These are phyloP conservation scores for Chamaenerion angustifolium DNA, from an alignment of 345 rosid genomes.

Conservation along the genomic window DNA sequence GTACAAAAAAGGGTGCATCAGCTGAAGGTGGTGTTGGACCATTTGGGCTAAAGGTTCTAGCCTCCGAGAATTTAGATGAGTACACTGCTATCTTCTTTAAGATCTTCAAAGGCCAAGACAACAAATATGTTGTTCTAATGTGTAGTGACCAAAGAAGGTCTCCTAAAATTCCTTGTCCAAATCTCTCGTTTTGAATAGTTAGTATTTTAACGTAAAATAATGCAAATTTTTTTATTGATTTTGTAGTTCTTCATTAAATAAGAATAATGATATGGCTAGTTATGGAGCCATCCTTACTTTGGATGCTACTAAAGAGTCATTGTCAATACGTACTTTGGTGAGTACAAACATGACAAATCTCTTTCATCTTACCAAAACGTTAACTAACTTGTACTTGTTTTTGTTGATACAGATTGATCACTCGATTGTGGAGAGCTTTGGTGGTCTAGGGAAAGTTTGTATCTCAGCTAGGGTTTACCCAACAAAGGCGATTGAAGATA, in stretches of 20 bases:
- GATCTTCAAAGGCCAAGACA: slow-evolving; percentile 34
- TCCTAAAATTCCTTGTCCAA: no score
- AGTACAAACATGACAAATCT: no score
- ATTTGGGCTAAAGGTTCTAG: slow-evolving; percentile 57
- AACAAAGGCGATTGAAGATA: slow-evolving; percentile 24
- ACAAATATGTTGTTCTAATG: slow-evolving; percentile 45
- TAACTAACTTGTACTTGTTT: no score
- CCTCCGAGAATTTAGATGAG: slow-evolving; percentile 42
- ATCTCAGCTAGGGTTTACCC: slow-evolving; percentile 78
- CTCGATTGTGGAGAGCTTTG: slow-evolving; percentile 85
- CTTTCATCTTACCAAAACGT: no score
- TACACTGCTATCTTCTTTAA: slow-evolving; percentile 57
- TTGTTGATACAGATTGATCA: slow-evolving; percentile 44
- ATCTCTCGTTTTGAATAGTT: no score
- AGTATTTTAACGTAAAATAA: no score
- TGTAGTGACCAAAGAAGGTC: slow-evolving; percentile 87
- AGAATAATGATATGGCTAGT: slow-evolving; percentile 21
- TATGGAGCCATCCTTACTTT: slow-evolving; percentile 51
- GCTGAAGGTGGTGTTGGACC: slow-evolving; percentile 48
- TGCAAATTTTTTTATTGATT: no score
- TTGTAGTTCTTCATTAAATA: slow-evolving; percentile 29
- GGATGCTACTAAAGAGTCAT: slow-evolving; percentile 23
- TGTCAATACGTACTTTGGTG: slow-evolving; percentile 44
- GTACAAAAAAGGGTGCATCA: slow-evolving; percentile 36
- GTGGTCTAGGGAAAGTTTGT: slow-evolving; percentile 50